phyloP scores from a whole-genome alignment of 2,329 filamentous ascomycete species.

The Taxawa tesnikishii region DNA sequence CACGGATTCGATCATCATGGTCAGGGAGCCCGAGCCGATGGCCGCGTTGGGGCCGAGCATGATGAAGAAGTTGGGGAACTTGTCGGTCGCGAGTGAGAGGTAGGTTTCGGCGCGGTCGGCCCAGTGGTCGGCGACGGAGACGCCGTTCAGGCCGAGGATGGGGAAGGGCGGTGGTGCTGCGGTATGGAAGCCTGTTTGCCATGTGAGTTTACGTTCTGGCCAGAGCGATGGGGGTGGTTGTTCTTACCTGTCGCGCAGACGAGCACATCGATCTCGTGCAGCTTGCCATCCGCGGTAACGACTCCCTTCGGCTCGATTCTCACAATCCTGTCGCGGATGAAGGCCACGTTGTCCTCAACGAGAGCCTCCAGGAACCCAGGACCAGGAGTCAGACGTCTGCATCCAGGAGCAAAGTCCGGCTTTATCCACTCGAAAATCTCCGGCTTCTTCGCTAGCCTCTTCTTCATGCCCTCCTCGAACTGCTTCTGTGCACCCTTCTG shows the following conservation, averaged over 20 bases:
- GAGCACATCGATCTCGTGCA: conserved; percentile 28
- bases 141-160: conserved; percentile 17
- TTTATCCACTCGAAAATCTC: conserved; percentile 28
- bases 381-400: conserved; percentile 37
- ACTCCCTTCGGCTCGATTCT: conserved; percentile 25
- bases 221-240: neutral
- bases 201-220: conserved; percentile 7
- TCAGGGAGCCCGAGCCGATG: conserved; percentile 26
- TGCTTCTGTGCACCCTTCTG: conserved; percentile 22
- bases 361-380: conserved; percentile 41
- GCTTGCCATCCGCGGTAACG: conserved; percentile 25
- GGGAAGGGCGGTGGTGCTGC: conserved; percentile 26
- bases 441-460: conserved; percentile 22
- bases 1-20: conserved; percentile 27
- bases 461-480: conserved; percentile 30
- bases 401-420: conserved; percentile 32
- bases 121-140: conserved; percentile 23
- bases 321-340: conserved; percentile 26
- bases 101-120: conserved; percentile 15
- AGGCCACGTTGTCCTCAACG: conserved; percentile 31
- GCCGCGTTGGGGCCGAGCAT: conserved; percentile 30
- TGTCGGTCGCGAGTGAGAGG: conserved; percentile 10
- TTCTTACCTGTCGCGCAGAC: conserved; percentile 18
- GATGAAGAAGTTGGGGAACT: conserved; percentile 26
- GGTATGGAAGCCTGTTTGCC: conserved; percentile 32